Evolutionary conservation across 768 basidiomycete species (phyloP), one percentile per base, ranked within the genome.

Genomic region (Suillus weaverae): DNA sequence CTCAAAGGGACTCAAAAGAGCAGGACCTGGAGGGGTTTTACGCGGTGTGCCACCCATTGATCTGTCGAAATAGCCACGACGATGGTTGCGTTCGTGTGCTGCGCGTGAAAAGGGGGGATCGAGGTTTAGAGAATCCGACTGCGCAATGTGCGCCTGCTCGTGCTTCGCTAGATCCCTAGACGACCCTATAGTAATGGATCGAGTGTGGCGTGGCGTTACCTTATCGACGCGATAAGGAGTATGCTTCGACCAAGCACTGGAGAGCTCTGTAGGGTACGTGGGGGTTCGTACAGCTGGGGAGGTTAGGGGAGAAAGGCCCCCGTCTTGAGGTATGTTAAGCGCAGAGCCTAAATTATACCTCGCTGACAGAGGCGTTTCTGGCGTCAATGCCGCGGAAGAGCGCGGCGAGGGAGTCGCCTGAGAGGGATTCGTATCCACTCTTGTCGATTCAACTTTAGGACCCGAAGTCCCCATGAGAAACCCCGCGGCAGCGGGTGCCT

Each of bases 341-440:
- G 88, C 85, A 11, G 80, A 73, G 2, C 79, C 76, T 59, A 89
- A 84, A 70, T 89, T 86, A 70, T 92, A 87, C 56, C 87, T 81
- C 22, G 83, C 74, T 1, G 85, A 79, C 55, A 86, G 76, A 2
- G 86, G 79, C 26, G 77, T 72, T 20, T 76, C 77, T 16, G 77
- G 76, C 57, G 38, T 44, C 22, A 75, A 69, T 30, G 68, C 62
- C 20, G 68, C 57, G 53, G 65, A 64, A 73, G 76, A 70, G 20
- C 70, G 71, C 14, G 64, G 65, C 7, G 67, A 63, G 2, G 66
- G 51, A n/a, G 68, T 53, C 11, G 62, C 64, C 51, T 65, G 63
- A 46, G 64, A 64, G 35, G 63, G 67, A 56, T 65, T 44, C 65
- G 13, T 70, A 66, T 55, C 76, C 10, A 62, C 75, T 51, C 74